Base-by-base conservation (phyloP, 768 basidiomycete genomes). In the Psilocybe azurescens region DNA sequence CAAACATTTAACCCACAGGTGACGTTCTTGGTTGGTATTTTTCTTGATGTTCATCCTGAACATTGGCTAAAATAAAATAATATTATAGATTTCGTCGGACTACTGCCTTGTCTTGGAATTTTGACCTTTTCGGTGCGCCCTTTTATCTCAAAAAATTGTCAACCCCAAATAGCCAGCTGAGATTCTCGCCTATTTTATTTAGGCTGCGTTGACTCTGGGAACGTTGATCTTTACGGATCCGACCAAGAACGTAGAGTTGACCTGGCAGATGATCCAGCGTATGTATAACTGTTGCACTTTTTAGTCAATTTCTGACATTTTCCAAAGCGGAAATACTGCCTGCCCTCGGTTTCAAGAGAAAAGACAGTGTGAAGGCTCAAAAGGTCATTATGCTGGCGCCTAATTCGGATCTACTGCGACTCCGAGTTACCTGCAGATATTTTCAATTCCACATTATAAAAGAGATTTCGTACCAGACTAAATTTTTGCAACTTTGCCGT, bases 101-200 rank as follows among this genome's bases (percentile, higher is more conserved):
- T 68, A 29, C 53, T 70, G 20, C 69, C 65, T 2, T 70, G 69
- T 47, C 69, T 70, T 14, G 67, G 64, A 1, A 38, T 70, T 18
- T 51, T 70, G 4, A 61, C 67, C 4, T 41, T 68, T 30, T 65
- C 69, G 48, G 69, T 68, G 38, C 38, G 64, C 5, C 46, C n/a
- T 39, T 30, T 47, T 53, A 13, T 32, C 18, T 24, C 18, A 3
- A 32, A 36, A 11, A 36, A 36, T 36, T 11, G 11, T 36, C 33
- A 24, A 24, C 18, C n/a, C 36, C n/a, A 6, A 10, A 18, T 29
- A 33, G 24, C 18, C 14, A 28, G 10, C 51, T 7, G 4, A 14
- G 14, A 30, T 30, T 5, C 5, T 29, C 8, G 6, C 5, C n/a
- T 52, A 5, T 5, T 14, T 41, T n/a, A 1, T 49, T 41, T 36